A percentile compares a stretch with the other conserved stretches of the same genome.
Conservation (phyloP, 2,329 filamentous ascomycete genomes). For the Xylaria sp. region DNA sequence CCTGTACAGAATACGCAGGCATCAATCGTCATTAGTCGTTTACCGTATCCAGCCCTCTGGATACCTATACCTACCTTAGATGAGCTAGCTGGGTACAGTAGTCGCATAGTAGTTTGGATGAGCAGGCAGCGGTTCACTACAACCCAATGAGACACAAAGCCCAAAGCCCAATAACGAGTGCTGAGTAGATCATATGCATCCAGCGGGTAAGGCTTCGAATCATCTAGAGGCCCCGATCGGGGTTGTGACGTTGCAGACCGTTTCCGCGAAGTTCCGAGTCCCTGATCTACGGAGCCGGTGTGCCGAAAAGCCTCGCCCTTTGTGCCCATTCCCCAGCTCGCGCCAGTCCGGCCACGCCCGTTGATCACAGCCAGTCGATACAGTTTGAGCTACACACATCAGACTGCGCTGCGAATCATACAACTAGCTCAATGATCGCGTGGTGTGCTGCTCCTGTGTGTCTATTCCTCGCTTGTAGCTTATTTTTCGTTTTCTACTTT, state of each 20-base stretch:
- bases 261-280: constrained; percentile 45
- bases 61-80: neutral
- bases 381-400: constrained; percentile 33
- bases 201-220: constrained; percentile 27
- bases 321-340: constrained; percentile 4
- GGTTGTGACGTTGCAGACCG: constrained; percentile 41
- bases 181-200: constrained; percentile 25
- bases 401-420: constrained; percentile 26
- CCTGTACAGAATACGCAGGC: constrained; percentile 28
- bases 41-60: constrained; percentile 21
- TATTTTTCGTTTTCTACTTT: neutral
- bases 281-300: constrained; percentile 47
- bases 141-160: constrained; percentile 12
- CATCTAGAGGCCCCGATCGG: constrained; percentile 26
- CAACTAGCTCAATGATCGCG: constrained; percentile 8
- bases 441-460: neutral
- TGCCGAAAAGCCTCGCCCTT: constrained; percentile 23
- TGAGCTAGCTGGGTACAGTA: constrained; percentile 8
- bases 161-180: constrained; percentile 8
- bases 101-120: neutral
- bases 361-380: constrained; percentile 24
- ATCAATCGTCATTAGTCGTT: constrained; percentile 8
- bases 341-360: constrained; percentile 8
- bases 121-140: constrained; percentile 1
- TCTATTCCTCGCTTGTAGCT: neutral